Percentiles rank a stretch among this genome's conserved stretches.
Evolutionary conservation across 768 basidiomycete genomes (phyloP).

Genomic region (Trametes meyenii): DNA sequence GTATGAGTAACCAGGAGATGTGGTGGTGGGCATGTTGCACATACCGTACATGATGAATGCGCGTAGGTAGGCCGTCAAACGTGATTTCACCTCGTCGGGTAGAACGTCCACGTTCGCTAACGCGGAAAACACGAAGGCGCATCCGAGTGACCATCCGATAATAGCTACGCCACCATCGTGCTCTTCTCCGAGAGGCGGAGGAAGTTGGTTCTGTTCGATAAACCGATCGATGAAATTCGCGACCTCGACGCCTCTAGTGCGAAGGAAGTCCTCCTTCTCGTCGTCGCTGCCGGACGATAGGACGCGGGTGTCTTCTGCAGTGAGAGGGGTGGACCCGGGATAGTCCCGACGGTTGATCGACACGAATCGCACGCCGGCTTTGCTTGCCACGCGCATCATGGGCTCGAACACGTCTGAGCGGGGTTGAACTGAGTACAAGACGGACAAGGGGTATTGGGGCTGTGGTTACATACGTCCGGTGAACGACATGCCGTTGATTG

Average conservation of each 20-base stretch:
- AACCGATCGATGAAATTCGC: slow-evolving; percentile 10
- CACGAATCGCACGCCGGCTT: slow-evolving; percentile 25
- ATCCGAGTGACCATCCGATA: slow-evolving; percentile 12
- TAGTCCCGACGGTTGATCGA: slow-evolving; percentile 30
- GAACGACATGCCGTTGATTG: neutral
- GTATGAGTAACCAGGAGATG: no score
- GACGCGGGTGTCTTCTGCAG: slow-evolving; percentile 12
- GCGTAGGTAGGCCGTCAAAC: neutral
- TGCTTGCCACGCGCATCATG: neutral
- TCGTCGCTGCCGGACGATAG: slow-evolving; percentile 12
- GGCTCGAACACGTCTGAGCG: neutral
- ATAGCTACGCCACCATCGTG: slow-evolving; percentile 7
- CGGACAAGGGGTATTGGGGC: neutral
- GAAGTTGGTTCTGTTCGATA: slow-evolving; percentile 2
- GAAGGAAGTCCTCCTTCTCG: slow-evolving; percentile 32
- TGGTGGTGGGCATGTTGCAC: neutral
- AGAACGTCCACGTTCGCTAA: slow-evolving; percentile 3
- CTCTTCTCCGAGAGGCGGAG: neutral
- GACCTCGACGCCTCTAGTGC: slow-evolving; percentile 31
- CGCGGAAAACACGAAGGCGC: neutral
- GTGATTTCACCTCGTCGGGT: neutral
- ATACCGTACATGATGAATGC: slow-evolving; percentile 8
- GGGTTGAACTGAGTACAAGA: neutral
- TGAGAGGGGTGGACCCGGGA: slow-evolving; percentile 29
- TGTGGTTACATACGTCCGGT: neutral